These are phyloP conservation scores for Keithomyces neogunnii DNA, from an alignment of 2,329 filamentous ascomycete genomes.

Conservation along the genomic window DNA sequence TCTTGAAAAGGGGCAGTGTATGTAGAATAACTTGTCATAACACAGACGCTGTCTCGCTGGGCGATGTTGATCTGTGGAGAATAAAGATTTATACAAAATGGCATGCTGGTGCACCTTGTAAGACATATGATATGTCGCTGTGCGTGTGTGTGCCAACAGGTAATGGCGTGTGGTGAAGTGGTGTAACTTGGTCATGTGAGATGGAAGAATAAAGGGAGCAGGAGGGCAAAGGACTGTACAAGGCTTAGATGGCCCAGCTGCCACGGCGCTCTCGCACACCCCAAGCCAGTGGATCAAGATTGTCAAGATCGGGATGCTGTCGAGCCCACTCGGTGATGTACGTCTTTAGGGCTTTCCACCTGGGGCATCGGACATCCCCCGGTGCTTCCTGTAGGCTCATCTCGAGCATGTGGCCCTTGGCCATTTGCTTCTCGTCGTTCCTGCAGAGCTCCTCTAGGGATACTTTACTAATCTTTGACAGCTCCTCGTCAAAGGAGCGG, in stretches of 20 bases:
- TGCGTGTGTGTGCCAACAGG: neutral
- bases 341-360: conserved; percentile 75
- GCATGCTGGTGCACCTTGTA: no score
- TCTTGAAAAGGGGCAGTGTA: no score
- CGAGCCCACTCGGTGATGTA: conserved; percentile 88
- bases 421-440: conserved; percentile 55
- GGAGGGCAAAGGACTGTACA: neutral
- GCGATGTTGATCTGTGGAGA: no score
- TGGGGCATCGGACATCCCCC: conserved; percentile 48
- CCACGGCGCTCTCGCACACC: conserved; percentile 58
- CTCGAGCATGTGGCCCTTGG: conserved; percentile 65
- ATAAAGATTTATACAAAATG: no score
- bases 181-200: neutral
- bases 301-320: conserved; percentile 69
- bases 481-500: conserved; percentile 72
- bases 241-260: conserved; percentile 59
- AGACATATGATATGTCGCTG: neutral
- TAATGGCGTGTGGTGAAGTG: neutral
- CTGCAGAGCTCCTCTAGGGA: conserved; percentile 58
- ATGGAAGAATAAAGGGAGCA: neutral
- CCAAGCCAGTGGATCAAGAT: conserved; percentile 54
- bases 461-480: conserved; percentile 72
- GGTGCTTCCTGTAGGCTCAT: conserved; percentile 35
- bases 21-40: neutral
- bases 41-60: neutral